phyloP scores from a whole-genome alignment of 1,284 basidiomycete genomes.

The Ustilago vetiveriae region DNA sequence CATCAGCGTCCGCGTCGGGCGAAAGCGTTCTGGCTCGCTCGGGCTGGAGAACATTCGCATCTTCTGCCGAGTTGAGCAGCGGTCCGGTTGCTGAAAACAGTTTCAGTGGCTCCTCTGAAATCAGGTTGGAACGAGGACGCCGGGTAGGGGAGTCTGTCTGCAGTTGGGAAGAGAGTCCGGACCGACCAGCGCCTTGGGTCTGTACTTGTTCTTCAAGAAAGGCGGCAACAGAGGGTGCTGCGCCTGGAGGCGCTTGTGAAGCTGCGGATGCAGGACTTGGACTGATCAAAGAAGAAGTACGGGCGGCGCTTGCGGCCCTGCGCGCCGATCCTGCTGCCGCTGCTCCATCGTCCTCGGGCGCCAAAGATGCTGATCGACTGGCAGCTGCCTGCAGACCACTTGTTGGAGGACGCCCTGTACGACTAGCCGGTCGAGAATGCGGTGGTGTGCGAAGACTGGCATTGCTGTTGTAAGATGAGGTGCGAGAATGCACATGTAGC shows the following conservation, averaged over 20 bases:
- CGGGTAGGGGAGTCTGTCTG: constrained; percentile 16
- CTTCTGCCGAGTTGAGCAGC: background rate
- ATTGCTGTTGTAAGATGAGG: constrained; percentile 20
- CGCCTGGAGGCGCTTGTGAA: constrained; percentile 1
- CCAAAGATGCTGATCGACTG: constrained; percentile 14
- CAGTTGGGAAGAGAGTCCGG: background rate
- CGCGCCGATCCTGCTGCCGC: background rate
- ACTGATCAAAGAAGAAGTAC: constrained; percentile 12
- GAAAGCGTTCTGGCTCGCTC: background rate
- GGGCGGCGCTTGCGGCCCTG: constrained; percentile 3
- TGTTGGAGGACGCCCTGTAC: constrained; percentile 18
- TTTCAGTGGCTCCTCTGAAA: background rate
- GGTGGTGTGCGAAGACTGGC: constrained; percentile 32
- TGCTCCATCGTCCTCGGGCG: constrained; percentile 9
- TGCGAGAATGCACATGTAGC: constrained; percentile 23
- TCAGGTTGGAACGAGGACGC: constrained; percentile 16
- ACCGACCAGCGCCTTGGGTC: background rate
- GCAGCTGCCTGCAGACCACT: constrained; percentile 11
- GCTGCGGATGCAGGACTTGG: constrained; percentile 16
- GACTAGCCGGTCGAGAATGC: constrained; percentile 33
- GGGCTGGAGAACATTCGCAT: background rate
- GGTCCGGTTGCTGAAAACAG: background rate
- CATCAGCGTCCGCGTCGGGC: constrained; percentile 21
- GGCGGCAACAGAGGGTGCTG: constrained; percentile 18
- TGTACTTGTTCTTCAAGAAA: constrained; percentile 34